Percentiles rank a stretch among this genome's conserved stretches.
These are phyloP conservation scores for Irpex sp. DNA, from an alignment of 1,284 basidiomycete species.

Conservation along the genomic window DNA sequence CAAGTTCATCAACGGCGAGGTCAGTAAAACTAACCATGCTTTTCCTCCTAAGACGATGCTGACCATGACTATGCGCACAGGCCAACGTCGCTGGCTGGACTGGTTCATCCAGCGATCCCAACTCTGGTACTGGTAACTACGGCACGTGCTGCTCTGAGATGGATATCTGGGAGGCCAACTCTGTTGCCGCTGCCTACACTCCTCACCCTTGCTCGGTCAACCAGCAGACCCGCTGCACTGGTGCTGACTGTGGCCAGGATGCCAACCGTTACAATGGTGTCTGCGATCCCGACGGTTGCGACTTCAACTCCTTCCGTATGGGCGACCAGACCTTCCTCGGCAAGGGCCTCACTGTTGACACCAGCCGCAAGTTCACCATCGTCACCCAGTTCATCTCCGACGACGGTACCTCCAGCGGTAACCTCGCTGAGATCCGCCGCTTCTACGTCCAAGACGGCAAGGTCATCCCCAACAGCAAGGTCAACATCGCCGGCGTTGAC, in stretches of 20 bases:
- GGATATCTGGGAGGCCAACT: constrained; percentile 58
- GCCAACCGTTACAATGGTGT: constrained; percentile 37
- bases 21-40: constrained; percentile 14
- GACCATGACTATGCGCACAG: constrained; percentile 34
- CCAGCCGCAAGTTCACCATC: constrained; percentile 38
- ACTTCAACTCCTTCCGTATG: constrained; percentile 55
- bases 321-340: constrained; percentile 47
- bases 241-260: constrained; percentile 35
- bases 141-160: constrained; percentile 54
- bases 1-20: constrained; percentile 51
- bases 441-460: constrained; percentile 50
- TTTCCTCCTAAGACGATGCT: neutral
- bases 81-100: constrained; percentile 45
- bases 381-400: constrained; percentile 48
- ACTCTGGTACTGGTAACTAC: constrained; percentile 40
- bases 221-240: constrained; percentile 38
- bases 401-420: constrained; percentile 41
- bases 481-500: constrained; percentile 38
- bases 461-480: constrained; percentile 47
- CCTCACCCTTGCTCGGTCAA: constrained; percentile 43
- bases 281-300: constrained; percentile 52
- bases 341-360: constrained; percentile 42
- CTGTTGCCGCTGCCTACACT: constrained; percentile 41
- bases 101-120: constrained; percentile 34
- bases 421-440: constrained; percentile 47